These are phyloP conservation scores for Solanum paucissectum DNA, from an alignment of 257 asterid genomes.

Conservation along the genomic window DNA sequence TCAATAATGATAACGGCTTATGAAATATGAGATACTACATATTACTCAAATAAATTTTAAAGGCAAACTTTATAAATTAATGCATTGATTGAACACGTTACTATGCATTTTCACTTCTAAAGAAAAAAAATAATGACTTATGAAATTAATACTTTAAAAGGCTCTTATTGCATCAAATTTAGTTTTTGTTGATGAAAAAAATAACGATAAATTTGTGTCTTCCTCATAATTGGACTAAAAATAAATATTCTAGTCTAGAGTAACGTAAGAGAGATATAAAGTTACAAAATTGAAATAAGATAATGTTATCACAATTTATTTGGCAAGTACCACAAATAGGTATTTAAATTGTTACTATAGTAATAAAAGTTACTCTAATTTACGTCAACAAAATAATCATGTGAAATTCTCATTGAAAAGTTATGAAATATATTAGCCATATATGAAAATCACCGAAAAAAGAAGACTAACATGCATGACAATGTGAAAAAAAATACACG, in stretches of 20 bases:
- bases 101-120: background rate
- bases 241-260: background rate
- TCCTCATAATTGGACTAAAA: background rate
- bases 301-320: background rate
- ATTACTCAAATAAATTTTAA: background rate
- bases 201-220: background rate
- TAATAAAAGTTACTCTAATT: background rate
- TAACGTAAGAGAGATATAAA: too few species aligned
- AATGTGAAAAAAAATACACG: background rate
- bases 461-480: background rate
- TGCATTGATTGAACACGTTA: background rate
- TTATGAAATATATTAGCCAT: background rate
- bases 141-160: too few species aligned
- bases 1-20: background rate
- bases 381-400: background rate
- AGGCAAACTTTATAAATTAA: background rate
- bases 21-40: background rate
- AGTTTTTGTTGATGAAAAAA: too few species aligned
- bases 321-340: background rate
- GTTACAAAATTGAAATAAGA: too few species aligned
- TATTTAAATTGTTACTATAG: background rate
- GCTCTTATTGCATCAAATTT: too few species aligned
- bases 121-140: background rate
- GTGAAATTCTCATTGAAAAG: background rate
- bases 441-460: background rate